Evolutionary conservation across 1,284 basidiomycete species (phyloP), one percentile per base, ranked within the genome.

Genomic region (Cystobasidium sp.): DNA sequence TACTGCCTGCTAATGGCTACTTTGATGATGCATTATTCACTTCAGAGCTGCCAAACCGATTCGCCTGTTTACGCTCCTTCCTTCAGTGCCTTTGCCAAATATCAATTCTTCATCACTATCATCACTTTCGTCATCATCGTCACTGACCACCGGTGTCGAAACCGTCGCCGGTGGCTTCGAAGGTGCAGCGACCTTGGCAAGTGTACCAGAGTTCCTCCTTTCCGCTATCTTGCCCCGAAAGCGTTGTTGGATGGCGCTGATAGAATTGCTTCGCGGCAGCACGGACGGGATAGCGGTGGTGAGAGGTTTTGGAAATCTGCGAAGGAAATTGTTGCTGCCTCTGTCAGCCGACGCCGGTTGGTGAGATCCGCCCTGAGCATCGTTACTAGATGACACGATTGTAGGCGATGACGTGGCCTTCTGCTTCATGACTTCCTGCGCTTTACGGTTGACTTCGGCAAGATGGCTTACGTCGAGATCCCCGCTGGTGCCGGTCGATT

Each of bases 221-320:
- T 59, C 56, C 6, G 56, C 56, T n/a, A 59, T n/a, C n/a, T 59
- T 59, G 31, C 61, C 43, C 14, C 16, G 14, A 14, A 47, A 63
- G 61, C 61, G 61, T 6, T 41, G 44, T 6, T 41, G 31, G 12
- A 63, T 47, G 5, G 43, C 61, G 47, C 44, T 63, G 20, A 63
- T 47, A 18, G 61, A 63, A 49, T 63, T 63, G 61, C 61, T 63
- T 14, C 61, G 61, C 7, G 61, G 61, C 2, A 63, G 22, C 6
- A 39, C 44, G 18, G 47, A 51, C 22, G 44, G 56, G 5, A 59
- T 59, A 5, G 56, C 56, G 1, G 43, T 22, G 8, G 20, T n/a
- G 31, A 31, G 31, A 31, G 31, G 31, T 31, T 31, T 31, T 31
- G 31, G 31, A 31, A 31, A 31, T 31, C 2, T 31, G 31, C 31